These are phyloP conservation scores for Malus sylvestris DNA, from an alignment of 306 rosid genomes.

Conservation along the genomic window DNA sequence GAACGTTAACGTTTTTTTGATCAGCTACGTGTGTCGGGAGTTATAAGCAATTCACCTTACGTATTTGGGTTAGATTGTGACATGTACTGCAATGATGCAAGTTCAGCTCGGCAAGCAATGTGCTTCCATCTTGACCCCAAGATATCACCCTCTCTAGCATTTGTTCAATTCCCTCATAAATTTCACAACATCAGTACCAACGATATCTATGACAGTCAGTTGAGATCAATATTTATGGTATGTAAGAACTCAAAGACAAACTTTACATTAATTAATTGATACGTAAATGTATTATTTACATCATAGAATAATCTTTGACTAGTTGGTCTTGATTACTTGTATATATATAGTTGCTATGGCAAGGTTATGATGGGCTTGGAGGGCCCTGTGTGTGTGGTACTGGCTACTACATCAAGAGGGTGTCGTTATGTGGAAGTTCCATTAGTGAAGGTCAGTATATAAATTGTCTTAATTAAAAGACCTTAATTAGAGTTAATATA, in stretches of 20 bases:
- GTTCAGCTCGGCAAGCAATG: slow-evolving; percentile 55
- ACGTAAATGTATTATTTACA: background rate
- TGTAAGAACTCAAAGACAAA: slow-evolving; percentile 1
- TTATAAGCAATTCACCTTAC: slow-evolving; percentile 65
- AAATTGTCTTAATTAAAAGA: too few relatives aligned
- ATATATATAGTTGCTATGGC: slow-evolving; percentile 33
- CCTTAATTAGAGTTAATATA: too few relatives aligned
- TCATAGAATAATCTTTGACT: background rate
- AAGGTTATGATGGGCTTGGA: slow-evolving; percentile 49
- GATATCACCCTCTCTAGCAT: slow-evolving; percentile 47
- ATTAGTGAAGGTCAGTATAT: background rate
- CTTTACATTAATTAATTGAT: background rate
- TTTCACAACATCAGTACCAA: slow-evolving; percentile 42
- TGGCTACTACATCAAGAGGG: slow-evolving; percentile 49
- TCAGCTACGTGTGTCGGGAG: slow-evolving; percentile 59
- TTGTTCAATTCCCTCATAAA: slow-evolving; percentile 67
- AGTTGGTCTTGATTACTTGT: background rate
- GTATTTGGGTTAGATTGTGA: slow-evolving; percentile 65
- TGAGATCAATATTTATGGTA: slow-evolving; percentile 33
- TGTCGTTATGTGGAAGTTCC: slow-evolving; percentile 29
- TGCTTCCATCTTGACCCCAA: slow-evolving; percentile 67
- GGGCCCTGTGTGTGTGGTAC: slow-evolving; percentile 63
- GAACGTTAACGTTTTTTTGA: background rate
- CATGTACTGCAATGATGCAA: slow-evolving; percentile 68
- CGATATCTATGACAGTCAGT: slow-evolving; percentile 58